These are phyloP conservation scores for Daedaleopsis nitida DNA, from an alignment of 768 basidiomycete species.

Conservation along the genomic window DNA sequence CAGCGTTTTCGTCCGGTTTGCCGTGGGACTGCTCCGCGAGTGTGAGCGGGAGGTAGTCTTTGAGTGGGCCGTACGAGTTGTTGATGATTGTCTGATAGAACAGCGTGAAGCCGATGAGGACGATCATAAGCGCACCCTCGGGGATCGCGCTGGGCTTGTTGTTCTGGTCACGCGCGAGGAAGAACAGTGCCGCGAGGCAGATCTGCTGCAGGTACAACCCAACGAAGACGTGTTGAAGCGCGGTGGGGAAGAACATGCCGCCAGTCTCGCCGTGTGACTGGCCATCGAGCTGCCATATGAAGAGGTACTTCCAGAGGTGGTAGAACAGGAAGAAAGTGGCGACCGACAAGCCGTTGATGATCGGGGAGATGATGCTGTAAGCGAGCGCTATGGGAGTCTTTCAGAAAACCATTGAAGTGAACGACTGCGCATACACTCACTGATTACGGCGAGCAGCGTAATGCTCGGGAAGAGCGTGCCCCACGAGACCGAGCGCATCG, in stretches of 20 bases:
- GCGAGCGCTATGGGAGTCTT: conserved; percentile 50
- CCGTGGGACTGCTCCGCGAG: conserved; percentile 45
- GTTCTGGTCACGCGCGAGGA: conserved; percentile 69
- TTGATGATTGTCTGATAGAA: conserved; percentile 75
- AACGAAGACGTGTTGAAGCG: conserved; percentile 90
- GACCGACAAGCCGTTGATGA: conserved; percentile 90
- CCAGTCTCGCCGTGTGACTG: conserved; percentile 76
- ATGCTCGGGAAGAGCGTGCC: conserved; percentile 75
- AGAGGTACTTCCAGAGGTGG: conserved; percentile 65
- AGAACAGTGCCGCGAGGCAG: conserved; percentile 86
- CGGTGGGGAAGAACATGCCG: conserved; percentile 93
- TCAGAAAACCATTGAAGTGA: background rate
- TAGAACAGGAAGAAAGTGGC: conserved; percentile 85
- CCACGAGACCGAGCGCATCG: conserved; percentile 65
- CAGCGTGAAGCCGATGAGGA: conserved; percentile 78
- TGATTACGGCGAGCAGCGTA: conserved; percentile 82
- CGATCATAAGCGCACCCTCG: conserved; percentile 82
- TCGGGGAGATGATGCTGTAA: conserved; percentile 88
- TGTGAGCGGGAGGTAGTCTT: conserved; percentile 73
- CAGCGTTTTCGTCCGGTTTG: conserved; percentile 19
- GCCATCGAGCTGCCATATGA: conserved; percentile 62
- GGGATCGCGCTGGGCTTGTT: conserved; percentile 58
- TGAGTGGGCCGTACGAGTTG: conserved; percentile 79
- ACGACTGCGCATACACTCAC: conserved; percentile 42
- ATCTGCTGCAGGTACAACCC: conserved; percentile 92